These are phyloP conservation scores for Salix arbutifolia DNA, from an alignment of 345 rosid species.

Conservation along the genomic window DNA sequence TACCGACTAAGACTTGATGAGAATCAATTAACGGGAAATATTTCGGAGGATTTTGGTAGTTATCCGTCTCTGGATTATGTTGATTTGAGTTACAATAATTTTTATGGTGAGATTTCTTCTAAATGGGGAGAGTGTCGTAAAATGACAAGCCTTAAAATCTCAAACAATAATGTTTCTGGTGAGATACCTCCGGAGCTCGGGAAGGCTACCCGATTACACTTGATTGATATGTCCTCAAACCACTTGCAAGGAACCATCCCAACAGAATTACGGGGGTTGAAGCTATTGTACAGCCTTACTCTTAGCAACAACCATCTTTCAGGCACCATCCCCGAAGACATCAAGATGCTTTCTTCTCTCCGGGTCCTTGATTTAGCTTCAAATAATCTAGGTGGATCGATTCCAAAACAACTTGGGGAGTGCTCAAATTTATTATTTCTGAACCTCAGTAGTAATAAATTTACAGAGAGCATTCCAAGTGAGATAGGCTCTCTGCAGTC, in stretches of 20 bases:
- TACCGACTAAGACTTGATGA: background rate
- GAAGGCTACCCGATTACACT: too few relatives aligned
- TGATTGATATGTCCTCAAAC: too few relatives aligned
- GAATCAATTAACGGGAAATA: background rate
- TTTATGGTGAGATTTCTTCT: too few relatives aligned
- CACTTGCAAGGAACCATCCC: background rate
- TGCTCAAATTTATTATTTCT: background rate
- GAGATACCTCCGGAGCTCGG: background rate
- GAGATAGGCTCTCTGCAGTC: background rate
- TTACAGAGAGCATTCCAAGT: background rate
- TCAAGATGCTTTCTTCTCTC: background rate
- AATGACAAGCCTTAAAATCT: background rate
- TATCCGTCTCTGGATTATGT: background rate
- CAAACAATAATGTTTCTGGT: background rate
- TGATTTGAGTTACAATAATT: background rate
- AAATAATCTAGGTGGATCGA: slow-evolving; percentile 3
- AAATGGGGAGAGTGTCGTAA: background rate
- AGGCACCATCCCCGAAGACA: background rate
- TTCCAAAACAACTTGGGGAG: slow-evolving; percentile 7
- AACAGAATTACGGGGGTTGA: background rate
- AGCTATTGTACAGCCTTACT: background rate
- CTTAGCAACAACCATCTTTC: slow-evolving; percentile 3
- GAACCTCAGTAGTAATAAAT: slow-evolving; percentile 1
- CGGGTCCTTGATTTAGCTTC: too few relatives aligned
- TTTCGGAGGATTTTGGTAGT: background rate